Base-by-base conservation (phyloP, 768 basidiomycete species). In the Suillus subalutaceus region DNA sequence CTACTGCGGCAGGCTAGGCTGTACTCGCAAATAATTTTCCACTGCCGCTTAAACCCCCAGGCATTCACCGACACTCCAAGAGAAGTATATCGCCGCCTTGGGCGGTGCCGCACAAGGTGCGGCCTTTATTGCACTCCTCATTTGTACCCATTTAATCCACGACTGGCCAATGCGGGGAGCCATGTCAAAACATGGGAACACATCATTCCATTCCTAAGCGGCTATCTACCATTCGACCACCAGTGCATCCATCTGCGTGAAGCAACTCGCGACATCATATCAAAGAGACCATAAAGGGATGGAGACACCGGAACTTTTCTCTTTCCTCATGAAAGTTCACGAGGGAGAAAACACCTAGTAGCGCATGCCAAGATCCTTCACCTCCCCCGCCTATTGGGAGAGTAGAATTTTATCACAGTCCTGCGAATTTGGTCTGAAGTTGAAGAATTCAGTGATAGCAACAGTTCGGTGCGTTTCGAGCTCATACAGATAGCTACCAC, bases 361-460 rank as follows among this genome's bases (percentile, higher is more conserved):
- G 26, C 7, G 16, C 52, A 26, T n/a, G 13, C 23, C 6, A 10
- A 50, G 26, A 23, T 50, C 23, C 23, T 23, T 50, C 23, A 4
- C 26, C 15, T 52, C 26, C 48, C 13, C 48, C 23, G 18, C 13
- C 3, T 15, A 52, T 23, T 7, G 48, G 46, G 48, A 26, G 48
- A 23, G 12, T 48, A 6, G 77, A 74, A 43, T 90, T 92, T 74
- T 86, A 83, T 68, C 16, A 26, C 13, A 16, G 88, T 84, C 6
- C 67, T 91, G 63, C 84, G 87, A 38, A 83, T 89, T 46, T 93
- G 92, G 92, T 88, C 86, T 5, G 90, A n/a, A n/a, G n/a, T n/a
- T n/a, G n/a, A 86, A 44, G 90, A 93, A 68, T 81, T 92, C 58
- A 89, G 85, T 70, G 92, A 93, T 77, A 90, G 83, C 72, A 92